Evolutionary conservation across 768 basidiomycete genomes (phyloP).

Genomic region (Pluteus cervinus): DNA sequence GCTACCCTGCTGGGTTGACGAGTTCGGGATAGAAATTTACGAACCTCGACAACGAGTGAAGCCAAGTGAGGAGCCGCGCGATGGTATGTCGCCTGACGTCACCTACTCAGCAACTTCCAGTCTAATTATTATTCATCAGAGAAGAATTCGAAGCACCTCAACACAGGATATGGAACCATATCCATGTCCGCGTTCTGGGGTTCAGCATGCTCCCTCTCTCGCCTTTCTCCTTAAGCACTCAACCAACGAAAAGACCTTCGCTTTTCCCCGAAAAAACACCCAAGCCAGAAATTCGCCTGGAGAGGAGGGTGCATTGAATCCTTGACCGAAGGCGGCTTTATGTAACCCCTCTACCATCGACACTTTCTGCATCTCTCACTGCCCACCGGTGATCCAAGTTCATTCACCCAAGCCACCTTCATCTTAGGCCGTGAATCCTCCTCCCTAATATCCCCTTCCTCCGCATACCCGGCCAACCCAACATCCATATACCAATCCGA

Average conservation of each 20-base stretch:
- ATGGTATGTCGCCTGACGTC: too few species aligned
- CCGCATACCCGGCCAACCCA: conserved; percentile 39
- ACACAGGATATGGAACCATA: too few species aligned
- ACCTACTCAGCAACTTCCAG: too few species aligned
- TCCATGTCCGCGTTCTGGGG: too few species aligned
- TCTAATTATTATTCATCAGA: too few species aligned
- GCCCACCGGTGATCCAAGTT: conserved; percentile 40
- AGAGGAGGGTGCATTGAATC: conserved; percentile 38
- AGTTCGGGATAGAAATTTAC: too few species aligned
- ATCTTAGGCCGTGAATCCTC: conserved; percentile 37
- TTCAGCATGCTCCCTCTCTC: too few species aligned
- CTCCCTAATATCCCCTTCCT: conserved; percentile 24
- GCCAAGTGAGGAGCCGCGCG: too few species aligned
- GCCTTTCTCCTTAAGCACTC: conserved; percentile 50
- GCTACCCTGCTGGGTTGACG: too few species aligned
- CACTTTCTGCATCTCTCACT: conserved; percentile 43
- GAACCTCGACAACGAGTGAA: too few species aligned
- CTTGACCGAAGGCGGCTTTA: conserved; percentile 42
- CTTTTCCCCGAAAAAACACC: conserved; percentile 42
- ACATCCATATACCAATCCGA: conserved; percentile 21
- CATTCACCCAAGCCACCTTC: conserved; percentile 41
- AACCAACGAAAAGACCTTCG: conserved; percentile 24
- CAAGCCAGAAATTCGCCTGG: conserved; percentile 16
- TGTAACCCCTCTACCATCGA: conserved; percentile 35
- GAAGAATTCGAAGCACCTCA: too few species aligned